phyloP scores from a whole-genome alignment of 768 basidiomycete species.

The Hemileccinum rubropunctum region DNA sequence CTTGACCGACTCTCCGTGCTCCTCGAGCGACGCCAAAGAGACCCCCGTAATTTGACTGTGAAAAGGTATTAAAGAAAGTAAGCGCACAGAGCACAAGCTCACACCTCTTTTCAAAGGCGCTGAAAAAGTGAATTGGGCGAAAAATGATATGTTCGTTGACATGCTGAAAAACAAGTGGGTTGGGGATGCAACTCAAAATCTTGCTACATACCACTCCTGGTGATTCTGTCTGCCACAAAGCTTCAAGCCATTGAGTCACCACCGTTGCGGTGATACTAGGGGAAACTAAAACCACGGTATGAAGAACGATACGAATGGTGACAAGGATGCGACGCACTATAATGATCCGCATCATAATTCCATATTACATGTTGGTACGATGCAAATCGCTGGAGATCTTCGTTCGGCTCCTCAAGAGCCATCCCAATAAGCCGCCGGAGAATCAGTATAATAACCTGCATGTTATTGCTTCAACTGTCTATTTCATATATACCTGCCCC shows the following conservation, averaged over 20 bases:
- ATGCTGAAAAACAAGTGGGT: constrained; percentile 15
- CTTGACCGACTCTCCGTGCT: constrained; percentile 38
- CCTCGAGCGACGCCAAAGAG: constrained; percentile 38
- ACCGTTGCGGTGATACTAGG: constrained; percentile 32
- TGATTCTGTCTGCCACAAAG: constrained; percentile 40
- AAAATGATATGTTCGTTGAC: constrained; percentile 39
- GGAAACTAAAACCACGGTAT: constrained; percentile 25
- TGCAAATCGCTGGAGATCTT: constrained; percentile 44
- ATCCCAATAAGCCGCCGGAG: constrained; percentile 40
- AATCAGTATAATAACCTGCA: constrained; percentile 15
- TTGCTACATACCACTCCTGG: constrained; percentile 8
- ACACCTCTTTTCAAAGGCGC: constrained; percentile 42
- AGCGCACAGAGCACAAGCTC: neutral
- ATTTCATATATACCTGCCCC: neutral
- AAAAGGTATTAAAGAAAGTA: neutral
- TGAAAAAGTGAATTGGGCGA: constrained; percentile 40
- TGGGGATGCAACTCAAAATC: neutral
- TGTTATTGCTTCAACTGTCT: neutral
- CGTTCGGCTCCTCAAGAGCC: constrained; percentile 32
- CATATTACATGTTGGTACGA: constrained; percentile 60
- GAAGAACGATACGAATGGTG: neutral
- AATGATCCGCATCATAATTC: constrained; percentile 37
- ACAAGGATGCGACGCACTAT: constrained; percentile 34
- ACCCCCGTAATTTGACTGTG: constrained; percentile 42
- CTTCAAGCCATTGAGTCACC: constrained; percentile 50